Base-by-base conservation (phyloP, 331 rosid genomes). In the Prunus yedoensis region DNA sequence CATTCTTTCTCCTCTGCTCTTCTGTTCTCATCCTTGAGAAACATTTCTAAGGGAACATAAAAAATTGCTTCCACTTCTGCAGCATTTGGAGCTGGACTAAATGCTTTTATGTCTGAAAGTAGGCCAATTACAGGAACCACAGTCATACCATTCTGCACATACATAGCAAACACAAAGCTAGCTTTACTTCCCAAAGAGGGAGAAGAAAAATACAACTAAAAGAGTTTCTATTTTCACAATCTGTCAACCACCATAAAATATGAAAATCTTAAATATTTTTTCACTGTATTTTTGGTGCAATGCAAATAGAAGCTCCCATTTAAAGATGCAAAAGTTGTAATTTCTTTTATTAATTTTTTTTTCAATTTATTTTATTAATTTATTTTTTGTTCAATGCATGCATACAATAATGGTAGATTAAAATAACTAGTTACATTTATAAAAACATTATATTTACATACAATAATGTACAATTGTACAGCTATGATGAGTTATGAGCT, bases 11-110 rank as follows among this genome's bases (percentile, higher is more conserved):
- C 95, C 84, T 79, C 91, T 30, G 75, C 86, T 83, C 93, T 91
- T 71, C 98, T 87, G 43, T 89, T 86, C 74, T 91, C 92, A 75
- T 94, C 87, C 97, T 91, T 87, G 74, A 91, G 97, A 85, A 91
- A 90, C 97, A 94, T 86, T 80, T 87, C 96, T 76, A 94, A 79
- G 4, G 98, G 98, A 77, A 77, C 96, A 80, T 94, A 87, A 50
- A 94, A 94, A 76, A 94, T 51, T 45, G 86, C 87, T 78, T 90
- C 96, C 51, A 91, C 97, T 87, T 94, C 98, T 69, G 91, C 83
- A 17, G 91, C 72, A 66, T 85, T 87, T 74, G 88, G 82, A 75
- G 79, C 63, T 27, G 98, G 95, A 58, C 81, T 81, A 73, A 91
- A 94, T 73, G 92, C 87, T 83, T 88, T 79, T 83, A 77, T 87